phyloP scores from a whole-genome alignment of 192 early-diverging fungal genomes.

The Mortierella claussenii region DNA sequence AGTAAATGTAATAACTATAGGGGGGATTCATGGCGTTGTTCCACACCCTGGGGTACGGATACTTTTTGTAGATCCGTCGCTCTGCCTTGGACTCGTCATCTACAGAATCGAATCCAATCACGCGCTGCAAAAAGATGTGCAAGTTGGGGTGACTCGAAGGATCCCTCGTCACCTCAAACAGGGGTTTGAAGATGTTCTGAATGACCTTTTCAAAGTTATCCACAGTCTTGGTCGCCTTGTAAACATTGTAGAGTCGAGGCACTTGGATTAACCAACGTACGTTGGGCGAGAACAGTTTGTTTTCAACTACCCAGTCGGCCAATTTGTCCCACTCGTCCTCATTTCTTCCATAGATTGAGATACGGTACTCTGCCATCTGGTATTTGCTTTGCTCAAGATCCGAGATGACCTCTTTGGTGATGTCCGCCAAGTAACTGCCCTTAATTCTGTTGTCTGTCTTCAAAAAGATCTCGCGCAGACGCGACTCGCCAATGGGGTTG shows the following conservation, averaged over 20 bases:
- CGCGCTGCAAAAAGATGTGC: constrained; percentile 93
- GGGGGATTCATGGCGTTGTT: constrained; percentile 78
- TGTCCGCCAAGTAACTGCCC: constrained; percentile 89
- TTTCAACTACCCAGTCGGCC: constrained; percentile 90
- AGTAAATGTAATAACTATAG: constrained; percentile 94
- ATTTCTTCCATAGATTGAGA: constrained; percentile 92
- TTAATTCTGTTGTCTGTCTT: constrained; percentile 94
- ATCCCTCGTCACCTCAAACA: constrained; percentile 92
- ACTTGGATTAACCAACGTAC: constrained; percentile 97
- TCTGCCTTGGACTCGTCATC: constrained; percentile 96
- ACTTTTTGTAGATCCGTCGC: constrained; percentile 84
- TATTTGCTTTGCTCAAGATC: constrained; percentile 95
- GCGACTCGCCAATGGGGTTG: constrained; percentile 94
- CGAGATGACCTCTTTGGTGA: constrained; percentile 91
- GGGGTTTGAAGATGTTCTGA: constrained; percentile 85
- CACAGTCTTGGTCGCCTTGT: constrained; percentile 72
- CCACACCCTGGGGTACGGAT: constrained; percentile 74
- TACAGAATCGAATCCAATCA: constrained; percentile 93
- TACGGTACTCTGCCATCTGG: constrained; percentile 93
- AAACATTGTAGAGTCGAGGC: constrained; percentile 91
- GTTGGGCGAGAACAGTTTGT: constrained; percentile 91
- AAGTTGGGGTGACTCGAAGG: constrained; percentile 89
- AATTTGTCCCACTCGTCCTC: constrained; percentile 93
- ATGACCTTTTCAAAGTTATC: constrained; percentile 82
- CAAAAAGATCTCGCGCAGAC: constrained; percentile 94